Percentiles rank a stretch among this genome's conserved stretches.
Evolutionary conservation across 306 rosid species (phyloP).

Genomic region (Vigna hirtella): DNA sequence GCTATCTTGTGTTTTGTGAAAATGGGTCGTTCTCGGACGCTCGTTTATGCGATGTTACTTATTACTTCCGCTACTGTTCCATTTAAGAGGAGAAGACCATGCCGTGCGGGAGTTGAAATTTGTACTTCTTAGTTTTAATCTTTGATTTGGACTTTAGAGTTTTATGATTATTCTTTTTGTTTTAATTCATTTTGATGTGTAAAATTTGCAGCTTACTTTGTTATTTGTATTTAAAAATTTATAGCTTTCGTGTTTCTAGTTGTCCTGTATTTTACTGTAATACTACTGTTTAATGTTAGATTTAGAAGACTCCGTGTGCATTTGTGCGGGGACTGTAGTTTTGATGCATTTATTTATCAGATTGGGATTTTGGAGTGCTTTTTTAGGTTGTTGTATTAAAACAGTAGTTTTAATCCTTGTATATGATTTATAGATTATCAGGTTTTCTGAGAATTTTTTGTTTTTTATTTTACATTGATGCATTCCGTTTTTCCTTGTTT

Average conservation of each 20-base stretch:
- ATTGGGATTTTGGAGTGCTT: constrained; percentile 22
- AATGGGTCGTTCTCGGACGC: constrained; percentile 32
- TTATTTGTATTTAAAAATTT: not conserved
- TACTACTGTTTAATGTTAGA: constrained; percentile 22
- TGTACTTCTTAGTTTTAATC: not conserved
- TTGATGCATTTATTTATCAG: constrained; percentile 26
- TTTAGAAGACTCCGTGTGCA: constrained; percentile 12
- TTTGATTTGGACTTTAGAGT: not conserved
- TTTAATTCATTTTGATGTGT: not conserved
- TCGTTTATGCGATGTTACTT: not conserved
- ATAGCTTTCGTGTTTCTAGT: constrained; percentile 11
- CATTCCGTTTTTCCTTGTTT: constrained; percentile 32
- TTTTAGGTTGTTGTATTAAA: not conserved
- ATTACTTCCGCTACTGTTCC: constrained; percentile 34
- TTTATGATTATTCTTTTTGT: not conserved
- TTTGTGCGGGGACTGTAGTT: constrained; percentile 5
- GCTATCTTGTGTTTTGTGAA: not conserved
- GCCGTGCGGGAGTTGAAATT: not conserved
- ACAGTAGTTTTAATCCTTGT: constrained; percentile 6
- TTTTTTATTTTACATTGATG: constrained; percentile 25
- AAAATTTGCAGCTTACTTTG: not conserved
- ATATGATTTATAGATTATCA: constrained; percentile 27
- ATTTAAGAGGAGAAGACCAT: not conserved
- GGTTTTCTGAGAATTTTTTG: constrained; percentile 12
- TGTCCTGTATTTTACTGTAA: constrained; percentile 16